Evolutionary conservation across 805 yeast species (phyloP).

Genomic region (Myxozyma sirexii): DNA sequence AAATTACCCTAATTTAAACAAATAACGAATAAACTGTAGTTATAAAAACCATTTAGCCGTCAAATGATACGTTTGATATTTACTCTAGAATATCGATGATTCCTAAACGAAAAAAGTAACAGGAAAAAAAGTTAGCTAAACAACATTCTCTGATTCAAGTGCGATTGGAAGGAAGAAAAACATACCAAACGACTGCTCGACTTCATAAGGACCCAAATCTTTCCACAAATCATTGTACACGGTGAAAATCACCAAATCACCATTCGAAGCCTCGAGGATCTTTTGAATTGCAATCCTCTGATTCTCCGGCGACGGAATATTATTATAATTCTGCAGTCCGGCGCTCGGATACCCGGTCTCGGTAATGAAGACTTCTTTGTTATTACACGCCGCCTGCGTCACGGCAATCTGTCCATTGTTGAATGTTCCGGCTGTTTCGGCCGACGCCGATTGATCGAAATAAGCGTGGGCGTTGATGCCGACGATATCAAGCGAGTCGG

Average conservation of each 20-base stretch:
- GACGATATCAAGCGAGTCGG: conserved; percentile 72
- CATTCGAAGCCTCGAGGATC: conserved; percentile 57
- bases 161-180: background rate
- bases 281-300: conserved; percentile 62
- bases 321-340: conserved; percentile 76
- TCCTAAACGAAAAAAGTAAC: conserved; percentile 3
- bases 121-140: too few species aligned
- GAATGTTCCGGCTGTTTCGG: conserved; percentile 71
- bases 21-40: too few species aligned
- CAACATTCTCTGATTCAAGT: background rate
- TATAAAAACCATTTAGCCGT: too few species aligned
- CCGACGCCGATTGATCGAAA: conserved; percentile 65
- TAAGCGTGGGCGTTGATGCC: conserved; percentile 86
- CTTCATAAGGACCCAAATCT: conserved; percentile 74
- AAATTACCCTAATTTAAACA: too few species aligned
- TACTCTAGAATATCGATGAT: conserved; percentile 39
- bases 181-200: conserved; percentile 83
- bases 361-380: conserved; percentile 65
- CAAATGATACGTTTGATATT: too few species aligned
- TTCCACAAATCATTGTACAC: conserved; percentile 90
- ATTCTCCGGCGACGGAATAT: conserved; percentile 76
- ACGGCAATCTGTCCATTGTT: conserved; percentile 62
- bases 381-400: conserved; percentile 59
- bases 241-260: conserved; percentile 71
- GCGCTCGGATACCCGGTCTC: conserved; percentile 97